Conservation (phyloP, 768 basidiomycete species). For the Saitozyma podzolica region DNA sequence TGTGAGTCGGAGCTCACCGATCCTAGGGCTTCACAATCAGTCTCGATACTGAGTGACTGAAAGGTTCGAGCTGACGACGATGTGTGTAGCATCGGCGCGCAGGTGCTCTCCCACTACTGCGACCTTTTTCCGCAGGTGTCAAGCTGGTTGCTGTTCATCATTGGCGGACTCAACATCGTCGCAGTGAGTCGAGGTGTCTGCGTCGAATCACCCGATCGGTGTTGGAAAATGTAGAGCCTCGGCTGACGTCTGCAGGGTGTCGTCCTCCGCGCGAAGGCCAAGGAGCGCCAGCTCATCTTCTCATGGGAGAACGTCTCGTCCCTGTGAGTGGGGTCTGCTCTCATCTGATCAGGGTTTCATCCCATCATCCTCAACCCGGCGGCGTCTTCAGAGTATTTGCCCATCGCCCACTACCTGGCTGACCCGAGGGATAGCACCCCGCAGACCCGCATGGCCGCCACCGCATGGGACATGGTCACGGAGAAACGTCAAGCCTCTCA, state of each 20-base stretch:
- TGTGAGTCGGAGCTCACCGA: conserved; percentile 58
- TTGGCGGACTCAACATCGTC: conserved; percentile 86
- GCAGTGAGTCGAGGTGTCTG: conserved; percentile 35
- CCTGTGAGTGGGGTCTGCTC: conserved; percentile 27
- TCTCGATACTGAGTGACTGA: not conserved
- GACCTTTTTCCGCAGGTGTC: conserved; percentile 85
- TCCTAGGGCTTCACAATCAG: not conserved
- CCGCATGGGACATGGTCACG: conserved; percentile 46
- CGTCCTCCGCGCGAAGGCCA: conserved; percentile 39
- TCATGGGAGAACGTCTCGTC: conserved; percentile 50
- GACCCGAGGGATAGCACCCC: conserved; percentile 32
- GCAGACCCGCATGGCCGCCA: conserved; percentile 45
- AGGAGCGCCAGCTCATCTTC: conserved; percentile 53
- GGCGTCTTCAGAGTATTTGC: no score
- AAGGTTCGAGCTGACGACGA: conserved; percentile 1
- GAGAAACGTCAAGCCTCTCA: conserved; percentile 20
- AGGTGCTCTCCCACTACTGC: conserved; percentile 65
- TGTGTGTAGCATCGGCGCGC: conserved; percentile 57
- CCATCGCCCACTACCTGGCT: not conserved
- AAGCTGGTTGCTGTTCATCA: conserved; percentile 85
- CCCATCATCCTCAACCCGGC: not conserved
- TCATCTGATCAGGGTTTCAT: not conserved
- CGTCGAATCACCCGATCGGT: no score
- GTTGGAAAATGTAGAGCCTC: no score
- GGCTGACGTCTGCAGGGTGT: conserved; percentile 59